Evolutionary conservation across 768 basidiomycete species (phyloP), one percentile per base, ranked within the genome.

Genomic region (Suillus ampliporus): DNA sequence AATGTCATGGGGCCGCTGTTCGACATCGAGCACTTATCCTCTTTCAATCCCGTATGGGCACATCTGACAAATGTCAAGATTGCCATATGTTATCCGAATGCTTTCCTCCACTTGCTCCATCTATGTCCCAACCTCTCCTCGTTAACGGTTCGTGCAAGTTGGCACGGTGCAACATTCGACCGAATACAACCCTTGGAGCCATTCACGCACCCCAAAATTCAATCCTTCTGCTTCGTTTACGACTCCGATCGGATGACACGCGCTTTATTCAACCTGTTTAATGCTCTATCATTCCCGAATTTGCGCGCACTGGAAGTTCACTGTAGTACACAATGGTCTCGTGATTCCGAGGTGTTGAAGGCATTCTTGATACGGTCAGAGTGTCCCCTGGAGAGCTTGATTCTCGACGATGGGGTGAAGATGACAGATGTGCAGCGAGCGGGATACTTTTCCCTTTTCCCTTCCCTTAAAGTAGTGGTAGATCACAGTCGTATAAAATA

Each of bases 341-440:
- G 64, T n/a, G n/a, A n/a, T n/a, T n/a, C n/a, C n/a, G 40, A 63
- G 4, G 60, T 56, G 21, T 53, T 70, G 53, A 71, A 46, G 52
- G 19, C 63, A 19, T 70, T 70, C 35, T 19, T 70, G n/a, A n/a
- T 14, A 47, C 64, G 69, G 1, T 70, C 70, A 10, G 4, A 2
- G 31, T 71, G 69, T 35, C 70, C 68, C 14, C 63, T 70, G 11
- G 68, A 67, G 62, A 67, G 43, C 35, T 65, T 70, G 37, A 63
- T 69, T 28, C 52, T 68, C 14, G 69, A 66, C 2, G 19, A 58
- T 17, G 64, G 68, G 17, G 63, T 57, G 56, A 54, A 58, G 47
- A 56, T 65, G 8, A 70, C 41, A 26, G 67, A 70, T 54, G 60
- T 63, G 31, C 67, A 58, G 23, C 62, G 61, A 44, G 52, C 43